Conservation (phyloP, 1,284 basidiomycete species). For the Singerocomus inundabilis region DNA sequence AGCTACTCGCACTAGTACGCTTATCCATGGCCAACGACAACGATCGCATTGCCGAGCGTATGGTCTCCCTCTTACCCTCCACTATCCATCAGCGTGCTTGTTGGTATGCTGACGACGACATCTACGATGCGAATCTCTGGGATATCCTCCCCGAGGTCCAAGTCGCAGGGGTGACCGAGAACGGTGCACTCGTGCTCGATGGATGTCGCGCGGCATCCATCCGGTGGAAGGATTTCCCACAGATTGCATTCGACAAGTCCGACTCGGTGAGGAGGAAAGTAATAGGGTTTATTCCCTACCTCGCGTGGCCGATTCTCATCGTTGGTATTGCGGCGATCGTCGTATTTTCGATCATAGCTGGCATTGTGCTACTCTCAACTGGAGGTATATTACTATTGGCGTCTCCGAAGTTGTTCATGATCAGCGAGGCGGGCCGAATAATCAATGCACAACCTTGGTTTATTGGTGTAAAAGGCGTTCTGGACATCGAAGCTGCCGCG, state of each 20-base stretch:
- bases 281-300: slow-evolving; percentile 8
- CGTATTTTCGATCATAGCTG: neutral
- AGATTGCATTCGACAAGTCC: slow-evolving; percentile 6
- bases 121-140: slow-evolving; percentile 18
- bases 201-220: slow-evolving; percentile 17
- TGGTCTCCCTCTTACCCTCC: slow-evolving; percentile 19
- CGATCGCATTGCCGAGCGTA: slow-evolving; percentile 21
- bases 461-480: slow-evolving; percentile 13
- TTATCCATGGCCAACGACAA: slow-evolving; percentile 25
- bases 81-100: neutral
- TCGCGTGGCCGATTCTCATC: slow-evolving; percentile 2
- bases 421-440: slow-evolving; percentile 8
- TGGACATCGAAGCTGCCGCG: slow-evolving; percentile 2
- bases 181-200: slow-evolving; percentile 20
- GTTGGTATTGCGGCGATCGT: neutral
- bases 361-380: neutral
- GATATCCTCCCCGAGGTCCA: slow-evolving; percentile 20
- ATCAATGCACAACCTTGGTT: slow-evolving; percentile 12
- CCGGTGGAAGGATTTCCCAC: slow-evolving; percentile 22
- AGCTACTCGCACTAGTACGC: slow-evolving; percentile 18
- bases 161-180: slow-evolving; percentile 18
- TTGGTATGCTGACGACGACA: slow-evolving; percentile 21
- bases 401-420: neutral
- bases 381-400: neutral
- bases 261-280: slow-evolving; percentile 14